phyloP scores from a whole-genome alignment of 2,329 filamentous ascomycete species.

The Capronia coronata region DNA sequence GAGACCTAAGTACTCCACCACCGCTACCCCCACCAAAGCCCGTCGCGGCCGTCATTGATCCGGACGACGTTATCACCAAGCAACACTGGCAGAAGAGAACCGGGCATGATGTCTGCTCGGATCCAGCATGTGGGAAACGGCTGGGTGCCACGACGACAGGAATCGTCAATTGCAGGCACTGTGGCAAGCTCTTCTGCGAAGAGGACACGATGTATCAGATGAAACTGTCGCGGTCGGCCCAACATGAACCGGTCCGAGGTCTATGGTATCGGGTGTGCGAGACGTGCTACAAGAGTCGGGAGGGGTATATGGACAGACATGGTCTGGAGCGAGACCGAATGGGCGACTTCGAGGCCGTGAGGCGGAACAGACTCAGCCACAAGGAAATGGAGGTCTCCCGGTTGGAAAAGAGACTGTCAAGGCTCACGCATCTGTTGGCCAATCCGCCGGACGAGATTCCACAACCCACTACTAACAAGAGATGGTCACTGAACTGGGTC shows the following conservation, averaged over 20 bases:
- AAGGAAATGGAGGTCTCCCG: conserved; percentile 81
- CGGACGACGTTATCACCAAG: conserved; percentile 82
- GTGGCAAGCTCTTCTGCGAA: conserved; percentile 89
- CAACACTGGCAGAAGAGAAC: conserved; percentile 80
- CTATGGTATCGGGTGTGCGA: conserved; percentile 95
- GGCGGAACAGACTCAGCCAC: conserved; percentile 73
- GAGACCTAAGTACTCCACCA: conserved; percentile 24
- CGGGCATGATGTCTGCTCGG: conserved; percentile 72
- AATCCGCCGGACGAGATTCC: conserved; percentile 60
- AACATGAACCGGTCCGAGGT: conserved; percentile 82
- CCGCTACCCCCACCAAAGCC: conserved; percentile 30
- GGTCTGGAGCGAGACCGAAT: conserved; percentile 68
- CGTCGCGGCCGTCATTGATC: conserved; percentile 52
- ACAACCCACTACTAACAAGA: conserved; percentile 44
- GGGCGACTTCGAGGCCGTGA: conserved; percentile 60
- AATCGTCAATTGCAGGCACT: conserved; percentile 87
- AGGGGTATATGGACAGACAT: conserved; percentile 86
- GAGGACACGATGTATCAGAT: conserved; percentile 99
- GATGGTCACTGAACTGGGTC: conserved; percentile 49
- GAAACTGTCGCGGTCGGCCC: conserved; percentile 83
- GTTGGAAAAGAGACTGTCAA: conserved; percentile 84
- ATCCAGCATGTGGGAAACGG: conserved; percentile 75
- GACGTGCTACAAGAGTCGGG: conserved; percentile 96
- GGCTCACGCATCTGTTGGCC: conserved; percentile 76
- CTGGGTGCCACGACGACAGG: conserved; percentile 68